Evolutionary conservation across 2,329 filamentous ascomycete species (phyloP).

Genomic region (Myriosclerotinia scirpicola): DNA sequence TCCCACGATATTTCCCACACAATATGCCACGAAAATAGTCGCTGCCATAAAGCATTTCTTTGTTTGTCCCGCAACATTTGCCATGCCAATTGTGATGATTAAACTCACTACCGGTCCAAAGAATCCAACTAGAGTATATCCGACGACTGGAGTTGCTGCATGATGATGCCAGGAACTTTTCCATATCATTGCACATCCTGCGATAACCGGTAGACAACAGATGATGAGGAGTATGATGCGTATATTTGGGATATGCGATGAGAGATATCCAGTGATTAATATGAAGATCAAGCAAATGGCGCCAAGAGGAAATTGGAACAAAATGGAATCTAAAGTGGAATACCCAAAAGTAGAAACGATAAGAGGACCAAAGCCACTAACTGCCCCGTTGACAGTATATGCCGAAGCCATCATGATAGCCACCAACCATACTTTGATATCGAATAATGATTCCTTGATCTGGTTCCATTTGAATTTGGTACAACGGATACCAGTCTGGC

Average conservation of each 20-base stretch:
- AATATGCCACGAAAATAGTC: slow-evolving; percentile 73
- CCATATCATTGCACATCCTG: slow-evolving; percentile 74
- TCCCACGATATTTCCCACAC: slow-evolving; percentile 73
- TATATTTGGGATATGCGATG: slow-evolving; percentile 59
- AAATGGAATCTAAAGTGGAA: slow-evolving; percentile 61
- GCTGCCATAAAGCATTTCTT: slow-evolving; percentile 78
- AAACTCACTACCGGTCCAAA: slow-evolving; percentile 63
- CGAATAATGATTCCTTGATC: slow-evolving; percentile 56
- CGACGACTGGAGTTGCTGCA: slow-evolving; percentile 63
- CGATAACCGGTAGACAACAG: slow-evolving; percentile 72
- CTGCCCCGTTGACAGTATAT: slow-evolving; percentile 70
- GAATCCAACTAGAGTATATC: slow-evolving; percentile 6
- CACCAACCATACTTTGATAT: slow-evolving; percentile 64
- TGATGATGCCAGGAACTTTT: slow-evolving; percentile 63
- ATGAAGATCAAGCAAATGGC: slow-evolving; percentile 67
- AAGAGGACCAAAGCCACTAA: slow-evolving; percentile 68
- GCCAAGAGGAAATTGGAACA: slow-evolving; percentile 74
- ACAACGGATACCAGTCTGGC: slow-evolving; percentile 64
- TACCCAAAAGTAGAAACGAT: slow-evolving; percentile 73
- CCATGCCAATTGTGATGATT: slow-evolving; percentile 58
- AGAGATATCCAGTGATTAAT: slow-evolving; percentile 63
- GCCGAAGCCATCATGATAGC: slow-evolving; percentile 68
- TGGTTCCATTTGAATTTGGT: slow-evolving; percentile 60
- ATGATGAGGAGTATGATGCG: slow-evolving; percentile 63
- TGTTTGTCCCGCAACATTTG: slow-evolving; percentile 72